Percentiles rank a stretch among this genome's conserved stretches.
Evolutionary conservation across 228 moss, liverwort and hornwort genomes (phyloP).

Genomic region (Sphagnum magellanicum): DNA sequence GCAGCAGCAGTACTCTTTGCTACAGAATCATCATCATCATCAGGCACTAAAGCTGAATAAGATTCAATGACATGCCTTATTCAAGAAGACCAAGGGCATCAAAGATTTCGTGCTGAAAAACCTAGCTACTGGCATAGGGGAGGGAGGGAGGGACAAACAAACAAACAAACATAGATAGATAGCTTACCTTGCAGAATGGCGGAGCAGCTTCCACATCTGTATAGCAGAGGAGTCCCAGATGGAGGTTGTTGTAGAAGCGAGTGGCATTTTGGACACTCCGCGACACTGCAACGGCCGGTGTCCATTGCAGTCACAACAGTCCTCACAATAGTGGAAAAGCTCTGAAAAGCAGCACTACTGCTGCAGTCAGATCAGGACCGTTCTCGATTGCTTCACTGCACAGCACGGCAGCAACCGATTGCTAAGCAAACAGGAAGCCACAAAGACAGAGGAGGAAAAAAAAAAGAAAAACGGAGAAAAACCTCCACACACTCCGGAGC

Average conservation of each 20-base stretch:
- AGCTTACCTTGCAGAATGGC: constrained; percentile 52
- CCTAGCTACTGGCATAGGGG: background rate
- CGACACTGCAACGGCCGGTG: constrained; percentile 23
- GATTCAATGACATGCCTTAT: background rate
- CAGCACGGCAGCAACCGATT: too few species aligned
- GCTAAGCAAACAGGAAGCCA: too few species aligned
- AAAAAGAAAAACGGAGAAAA: too few species aligned
- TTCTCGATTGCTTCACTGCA: too few species aligned
- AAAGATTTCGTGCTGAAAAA: background rate
- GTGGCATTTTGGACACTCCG: constrained; percentile 81
- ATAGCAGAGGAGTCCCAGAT: constrained; percentile 65
- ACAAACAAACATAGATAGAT: constrained; percentile 12
- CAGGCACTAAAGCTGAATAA: background rate
- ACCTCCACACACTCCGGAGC: too few species aligned
- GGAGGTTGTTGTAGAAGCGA: constrained; percentile 76
- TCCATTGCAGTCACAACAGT: too few species aligned
- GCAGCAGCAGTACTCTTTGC: background rate
- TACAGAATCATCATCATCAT: background rate
- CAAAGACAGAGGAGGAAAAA: too few species aligned
- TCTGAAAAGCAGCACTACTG: too few species aligned
- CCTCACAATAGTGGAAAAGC: too few species aligned
- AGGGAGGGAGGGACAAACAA: background rate
- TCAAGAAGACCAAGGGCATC: too few species aligned
- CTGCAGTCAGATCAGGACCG: too few species aligned
- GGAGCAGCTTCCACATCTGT: constrained; percentile 75